Conservation (phyloP, 306 rosid species). For the Mimosa bimucronata region DNA sequence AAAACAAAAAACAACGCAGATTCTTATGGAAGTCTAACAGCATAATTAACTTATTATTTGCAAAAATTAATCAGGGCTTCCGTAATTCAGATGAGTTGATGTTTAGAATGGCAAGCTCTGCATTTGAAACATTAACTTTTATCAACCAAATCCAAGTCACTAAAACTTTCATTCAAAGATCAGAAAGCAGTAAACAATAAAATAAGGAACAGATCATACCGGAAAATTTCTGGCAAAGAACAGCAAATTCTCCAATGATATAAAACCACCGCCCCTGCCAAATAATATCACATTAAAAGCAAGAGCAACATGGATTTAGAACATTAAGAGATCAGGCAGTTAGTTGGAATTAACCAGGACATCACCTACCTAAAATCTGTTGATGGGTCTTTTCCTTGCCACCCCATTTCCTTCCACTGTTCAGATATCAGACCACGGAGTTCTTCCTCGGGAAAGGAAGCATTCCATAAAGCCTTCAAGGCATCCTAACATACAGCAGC, state of each 20-base stretch:
- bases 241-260: slow-evolving; percentile 95
- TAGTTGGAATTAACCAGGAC: slow-evolving; percentile 25
- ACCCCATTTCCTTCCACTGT: slow-evolving; percentile 99
- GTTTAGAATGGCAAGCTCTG: neutral
- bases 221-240: slow-evolving; percentile 85
- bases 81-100: neutral
- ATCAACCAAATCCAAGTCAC: slow-evolving; percentile 12
- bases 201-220: slow-evolving; percentile 55
- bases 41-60: neutral
- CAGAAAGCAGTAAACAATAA: slow-evolving; percentile 11
- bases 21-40: neutral
- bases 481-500: slow-evolving; percentile 66
- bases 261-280: slow-evolving; percentile 97
- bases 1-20: too few relatives aligned
- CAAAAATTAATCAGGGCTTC: neutral
- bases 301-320: slow-evolving; percentile 37
- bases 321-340: slow-evolving; percentile 21
- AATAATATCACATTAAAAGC: slow-evolving; percentile 42
- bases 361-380: slow-evolving; percentile 88
- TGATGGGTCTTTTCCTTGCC: slow-evolving; percentile 99
- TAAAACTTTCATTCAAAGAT: slow-evolving; percentile 24
- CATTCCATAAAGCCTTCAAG: slow-evolving; percentile 86
- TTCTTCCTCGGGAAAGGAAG: slow-evolving; percentile 92
- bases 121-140: neutral
- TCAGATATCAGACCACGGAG: slow-evolving; percentile 87